Evolutionary conservation across 2,329 filamentous ascomycete species (phyloP).

Genomic region (Trichocomaceae sp.): DNA sequence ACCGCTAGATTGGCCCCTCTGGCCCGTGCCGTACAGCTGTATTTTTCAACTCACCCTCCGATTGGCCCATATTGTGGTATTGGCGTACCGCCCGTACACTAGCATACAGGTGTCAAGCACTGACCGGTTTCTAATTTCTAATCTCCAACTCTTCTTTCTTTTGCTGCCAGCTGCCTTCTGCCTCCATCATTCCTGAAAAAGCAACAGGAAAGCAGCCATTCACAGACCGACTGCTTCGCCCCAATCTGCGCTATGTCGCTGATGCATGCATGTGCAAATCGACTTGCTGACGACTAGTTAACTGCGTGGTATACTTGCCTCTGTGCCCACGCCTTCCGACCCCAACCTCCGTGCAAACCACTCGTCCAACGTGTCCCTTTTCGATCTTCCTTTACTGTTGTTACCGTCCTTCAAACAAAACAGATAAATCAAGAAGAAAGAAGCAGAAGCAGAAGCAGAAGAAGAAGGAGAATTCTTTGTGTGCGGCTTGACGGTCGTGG

Average conservation of each 20-base stretch:
- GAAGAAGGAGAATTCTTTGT: too few species aligned
- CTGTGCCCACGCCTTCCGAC: constrained; percentile 9
- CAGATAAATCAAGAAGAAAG: background rate
- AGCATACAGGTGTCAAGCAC: too few species aligned
- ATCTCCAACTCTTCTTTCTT: constrained; percentile 3
- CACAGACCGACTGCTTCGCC: background rate
- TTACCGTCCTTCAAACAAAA: background rate
- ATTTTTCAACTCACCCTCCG: background rate
- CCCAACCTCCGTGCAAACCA: background rate
- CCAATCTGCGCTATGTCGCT: background rate
- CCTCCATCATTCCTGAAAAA: background rate
- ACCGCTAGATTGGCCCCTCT: constrained; percentile 1
- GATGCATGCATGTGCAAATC: background rate
- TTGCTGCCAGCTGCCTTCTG: background rate
- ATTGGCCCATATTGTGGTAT: background rate
- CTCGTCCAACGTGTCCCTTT: background rate
- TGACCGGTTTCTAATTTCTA: too few species aligned
- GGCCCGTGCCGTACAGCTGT: background rate
- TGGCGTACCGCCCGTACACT: background rate
- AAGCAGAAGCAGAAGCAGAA: too few species aligned
- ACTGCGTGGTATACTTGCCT: too few species aligned
- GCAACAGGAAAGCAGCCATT: background rate
- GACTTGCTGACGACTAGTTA: background rate
- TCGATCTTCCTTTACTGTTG: background rate
- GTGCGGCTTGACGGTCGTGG: constrained; percentile 5